These are phyloP conservation scores for Theobroma grandiflorum DNA, from an alignment of 441 rosid genomes.

Conservation along the genomic window DNA sequence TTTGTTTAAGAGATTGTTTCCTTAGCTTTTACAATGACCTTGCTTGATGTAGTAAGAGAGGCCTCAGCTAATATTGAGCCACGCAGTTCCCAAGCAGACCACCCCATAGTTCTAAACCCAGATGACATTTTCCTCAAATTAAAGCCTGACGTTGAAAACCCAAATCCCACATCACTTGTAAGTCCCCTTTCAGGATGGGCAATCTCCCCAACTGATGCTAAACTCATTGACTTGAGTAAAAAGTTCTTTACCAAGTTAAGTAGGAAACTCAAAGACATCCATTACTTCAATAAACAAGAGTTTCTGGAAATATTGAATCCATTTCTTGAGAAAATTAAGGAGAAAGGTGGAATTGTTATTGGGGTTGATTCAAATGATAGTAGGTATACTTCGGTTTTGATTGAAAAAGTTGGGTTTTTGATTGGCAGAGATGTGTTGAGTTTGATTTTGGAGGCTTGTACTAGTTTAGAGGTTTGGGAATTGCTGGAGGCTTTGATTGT, in stretches of 20 bases:
- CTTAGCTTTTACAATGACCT: slow-evolving; percentile 55
- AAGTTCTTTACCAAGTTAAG: slow-evolving; percentile 61
- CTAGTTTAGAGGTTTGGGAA: slow-evolving; percentile 72
- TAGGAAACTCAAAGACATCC: slow-evolving; percentile 63
- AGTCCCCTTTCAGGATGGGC: slow-evolving; percentile 69
- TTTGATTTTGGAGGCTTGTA: slow-evolving; percentile 74
- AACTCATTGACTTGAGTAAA: slow-evolving; percentile 52
- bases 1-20: slow-evolving; percentile 18
- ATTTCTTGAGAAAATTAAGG: slow-evolving; percentile 61
- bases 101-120: slow-evolving; percentile 67
- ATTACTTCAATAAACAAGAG: slow-evolving; percentile 52
- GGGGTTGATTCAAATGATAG: slow-evolving; percentile 39
- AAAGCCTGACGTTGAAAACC: slow-evolving; percentile 66
- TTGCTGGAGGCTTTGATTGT: slow-evolving; percentile 63
- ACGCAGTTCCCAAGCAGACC: slow-evolving; percentile 46
- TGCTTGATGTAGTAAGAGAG: slow-evolving; percentile 80
- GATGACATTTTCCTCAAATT: slow-evolving; percentile 56
- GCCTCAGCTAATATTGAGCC: slow-evolving; percentile 47
- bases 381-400: slow-evolving; percentile 38
- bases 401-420: slow-evolving; percentile 53
- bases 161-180: slow-evolving; percentile 55
- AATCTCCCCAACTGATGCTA: slow-evolving; percentile 56
- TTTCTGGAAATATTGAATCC: slow-evolving; percentile 54
- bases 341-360: slow-evolving; percentile 43
- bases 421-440: slow-evolving; percentile 63